Base-by-base conservation (phyloP, 495 filamentous ascomycete genomes). In the Aspergillus egyptiacus region DNA sequence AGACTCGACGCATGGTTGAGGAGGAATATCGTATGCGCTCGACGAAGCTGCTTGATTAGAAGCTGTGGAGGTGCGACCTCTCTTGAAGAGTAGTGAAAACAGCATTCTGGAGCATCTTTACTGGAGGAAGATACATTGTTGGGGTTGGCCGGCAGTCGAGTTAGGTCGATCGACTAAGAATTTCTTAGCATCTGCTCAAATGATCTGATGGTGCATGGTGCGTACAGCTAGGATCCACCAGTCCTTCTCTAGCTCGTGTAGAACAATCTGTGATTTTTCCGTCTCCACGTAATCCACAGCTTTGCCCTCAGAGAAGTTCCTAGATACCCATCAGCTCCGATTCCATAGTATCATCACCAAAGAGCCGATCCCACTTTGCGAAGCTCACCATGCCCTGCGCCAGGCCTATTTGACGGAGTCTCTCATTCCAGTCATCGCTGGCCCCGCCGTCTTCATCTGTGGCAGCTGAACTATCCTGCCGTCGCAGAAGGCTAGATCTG, bases 301-400 rank as follows among this genome's bases (percentile, higher is more conserved):
- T 50, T 83, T 72, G 25, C 81, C 86, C 50, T 77, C 76, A 5
- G 89, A 87, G 62, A 97, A 97, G 53, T 83, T 86, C 54, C 84
- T 86, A 24, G 14, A 30, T 8, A n/a, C 13, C 39, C 25, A 25
- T 58, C 38, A 56, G 53, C 28, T 14, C 19, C 13, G 5, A 19
- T 23, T 23, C n/a, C 6, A 28, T 18, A 14, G 30, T 27, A 45
- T 47, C 54, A 46, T 32, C 44, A n/a, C n/a, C n/a, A 34, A 46
- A 48, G 34, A 57, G 34, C 45, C 19, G 47, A 38, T 48, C 69
- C 43, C 64, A 87, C 83, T 75, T 81, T 53, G 87, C 86, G 69
- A 99, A 97, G 65, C 85, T 85, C 49, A 96, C 88, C 81, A 97
- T 95, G 45, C 90, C 93, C 72, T 99, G 93, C 43, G 93, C 94